These are phyloP conservation scores for Pseudogymnoascus verrucosus DNA, from an alignment of 2,329 filamentous ascomycete species.

Conservation along the genomic window DNA sequence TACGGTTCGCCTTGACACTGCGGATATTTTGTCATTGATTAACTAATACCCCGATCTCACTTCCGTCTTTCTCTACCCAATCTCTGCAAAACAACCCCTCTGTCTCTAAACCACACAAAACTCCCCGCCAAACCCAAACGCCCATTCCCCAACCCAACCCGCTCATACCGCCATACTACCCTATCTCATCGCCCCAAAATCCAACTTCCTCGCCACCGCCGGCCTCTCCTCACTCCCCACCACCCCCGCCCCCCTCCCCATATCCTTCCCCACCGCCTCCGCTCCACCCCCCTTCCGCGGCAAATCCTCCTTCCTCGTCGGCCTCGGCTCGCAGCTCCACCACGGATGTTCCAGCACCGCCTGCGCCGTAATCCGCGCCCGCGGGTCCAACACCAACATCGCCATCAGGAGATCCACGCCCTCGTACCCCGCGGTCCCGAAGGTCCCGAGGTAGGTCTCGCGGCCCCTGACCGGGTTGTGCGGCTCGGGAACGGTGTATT, in stretches of 20 bases:
- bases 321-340: constrained; percentile 78
- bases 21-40: no score
- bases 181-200: constrained; percentile 25
- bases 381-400: constrained; percentile 80
- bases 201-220: constrained; percentile 26
- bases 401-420: constrained; percentile 84
- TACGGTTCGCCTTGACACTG: no score
- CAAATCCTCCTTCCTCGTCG: constrained; percentile 73
- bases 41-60: no score
- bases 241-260: constrained; percentile 68
- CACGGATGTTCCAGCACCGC: constrained; percentile 75
- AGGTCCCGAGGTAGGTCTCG: constrained; percentile 67
- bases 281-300: constrained; percentile 68
- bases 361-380: constrained; percentile 68
- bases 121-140: neutral
- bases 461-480: constrained; percentile 52
- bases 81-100: neutral
- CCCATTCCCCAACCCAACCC: neutral
- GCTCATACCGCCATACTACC: no score
- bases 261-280: constrained; percentile 71
- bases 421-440: constrained; percentile 70
- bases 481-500: constrained; percentile 63
- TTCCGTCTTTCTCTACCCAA: no score
- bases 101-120: neutral
- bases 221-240: constrained; percentile 32